Percentiles rank a stretch among this genome's conserved stretches.
Evolutionary conservation across 1,284 basidiomycete genomes (phyloP).

Genomic region (Xerocomus nothofagi): DNA sequence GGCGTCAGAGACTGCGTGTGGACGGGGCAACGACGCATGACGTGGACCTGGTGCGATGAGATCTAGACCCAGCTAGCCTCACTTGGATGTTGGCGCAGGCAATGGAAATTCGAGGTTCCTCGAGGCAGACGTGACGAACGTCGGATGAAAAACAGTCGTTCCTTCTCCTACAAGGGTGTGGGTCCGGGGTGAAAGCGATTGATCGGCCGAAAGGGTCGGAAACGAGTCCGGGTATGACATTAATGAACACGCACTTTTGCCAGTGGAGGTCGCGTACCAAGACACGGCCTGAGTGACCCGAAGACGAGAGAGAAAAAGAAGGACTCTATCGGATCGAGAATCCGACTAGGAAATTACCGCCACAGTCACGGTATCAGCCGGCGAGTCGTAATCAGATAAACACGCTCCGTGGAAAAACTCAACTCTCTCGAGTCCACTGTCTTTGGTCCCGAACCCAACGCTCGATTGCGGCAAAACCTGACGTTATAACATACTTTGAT

Average conservation of each 20-base stretch:
- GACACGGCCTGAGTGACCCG: too few relatives aligned
- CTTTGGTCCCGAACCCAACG: too few relatives aligned
- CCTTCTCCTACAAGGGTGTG: neutral
- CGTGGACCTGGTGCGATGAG: neutral
- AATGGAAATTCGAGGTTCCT: neutral
- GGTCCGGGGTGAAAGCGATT: neutral
- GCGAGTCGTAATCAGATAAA: slow-evolving; percentile 15
- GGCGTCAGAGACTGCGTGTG: neutral
- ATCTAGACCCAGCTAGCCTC: neutral
- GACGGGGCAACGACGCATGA: too few relatives aligned
- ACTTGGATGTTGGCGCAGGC: neutral
- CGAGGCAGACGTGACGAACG: neutral
- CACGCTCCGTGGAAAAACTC: too few relatives aligned
- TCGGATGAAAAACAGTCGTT: neutral
- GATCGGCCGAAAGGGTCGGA: neutral
- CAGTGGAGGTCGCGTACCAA: too few relatives aligned
- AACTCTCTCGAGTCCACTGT: too few relatives aligned
- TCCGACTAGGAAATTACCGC: too few relatives aligned
- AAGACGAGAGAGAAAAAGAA: too few relatives aligned
- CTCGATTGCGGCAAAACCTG: neutral
- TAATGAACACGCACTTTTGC: too few relatives aligned
- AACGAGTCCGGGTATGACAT: too few relatives aligned
- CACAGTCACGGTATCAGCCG: too few relatives aligned
- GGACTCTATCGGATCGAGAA: too few relatives aligned
- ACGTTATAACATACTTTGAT: neutral